These are phyloP conservation scores for Oryza meyeriana DNA, from an alignment of 176 grass and related monocot genomes.

Conservation along the genomic window DNA sequence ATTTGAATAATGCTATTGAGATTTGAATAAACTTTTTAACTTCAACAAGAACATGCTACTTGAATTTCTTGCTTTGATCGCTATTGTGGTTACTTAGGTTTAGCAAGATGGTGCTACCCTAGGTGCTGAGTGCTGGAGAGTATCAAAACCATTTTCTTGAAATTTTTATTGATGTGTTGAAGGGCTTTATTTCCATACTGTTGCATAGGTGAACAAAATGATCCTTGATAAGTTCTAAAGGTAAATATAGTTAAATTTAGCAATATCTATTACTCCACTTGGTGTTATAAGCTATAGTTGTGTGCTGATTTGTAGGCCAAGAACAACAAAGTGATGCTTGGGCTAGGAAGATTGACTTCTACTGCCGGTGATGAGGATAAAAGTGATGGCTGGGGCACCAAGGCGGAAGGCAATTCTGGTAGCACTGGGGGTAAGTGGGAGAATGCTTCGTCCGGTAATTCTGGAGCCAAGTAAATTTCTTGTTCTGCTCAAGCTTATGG, in stretches of 20 bases:
- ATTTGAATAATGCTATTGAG: not conserved
- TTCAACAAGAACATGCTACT: not conserved
- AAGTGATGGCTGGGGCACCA: constrained; percentile 40
- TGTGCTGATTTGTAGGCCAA: constrained; percentile 37
- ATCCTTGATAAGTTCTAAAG: constrained; percentile 37
- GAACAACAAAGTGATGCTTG: constrained; percentile 44
- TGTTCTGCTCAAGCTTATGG: constrained; percentile 13
- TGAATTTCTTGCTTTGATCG: constrained; percentile 15
- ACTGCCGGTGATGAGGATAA: constrained; percentile 12
- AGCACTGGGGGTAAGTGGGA: constrained; percentile 13
- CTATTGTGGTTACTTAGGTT: not conserved
- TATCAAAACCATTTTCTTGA: not conserved
- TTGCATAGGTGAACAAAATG: constrained; percentile 37
- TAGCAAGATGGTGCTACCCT: constrained; percentile 8
- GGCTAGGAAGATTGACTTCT: constrained; percentile 38
- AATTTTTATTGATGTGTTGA: not conserved
- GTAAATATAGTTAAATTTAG: constrained; percentile 15
- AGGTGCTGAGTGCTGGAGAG: not conserved
- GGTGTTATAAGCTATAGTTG: constrained; percentile 13
- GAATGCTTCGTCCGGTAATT: constrained; percentile 28
- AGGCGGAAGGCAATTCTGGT: constrained; percentile 1
- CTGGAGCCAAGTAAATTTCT: constrained; percentile 17
- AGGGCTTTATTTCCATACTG: not conserved
- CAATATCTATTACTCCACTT: not conserved
- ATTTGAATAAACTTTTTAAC: not conserved